phyloP scores from a whole-genome alignment of 805 yeast genomes.

The Clavispora fructus region DNA sequence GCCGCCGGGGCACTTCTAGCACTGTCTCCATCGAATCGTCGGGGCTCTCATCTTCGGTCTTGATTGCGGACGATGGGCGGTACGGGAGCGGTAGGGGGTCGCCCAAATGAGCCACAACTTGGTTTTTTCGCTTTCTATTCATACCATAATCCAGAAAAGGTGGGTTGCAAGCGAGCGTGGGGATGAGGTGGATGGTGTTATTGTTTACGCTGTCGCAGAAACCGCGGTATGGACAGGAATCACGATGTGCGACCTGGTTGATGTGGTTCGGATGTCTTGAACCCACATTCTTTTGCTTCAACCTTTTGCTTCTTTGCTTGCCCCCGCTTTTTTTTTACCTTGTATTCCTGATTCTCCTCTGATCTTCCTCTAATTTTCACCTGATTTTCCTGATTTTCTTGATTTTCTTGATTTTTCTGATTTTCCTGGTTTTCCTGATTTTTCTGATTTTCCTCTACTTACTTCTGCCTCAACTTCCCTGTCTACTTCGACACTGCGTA shows the following conservation, averaged over 20 bases:
- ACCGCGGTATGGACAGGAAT: neutral
- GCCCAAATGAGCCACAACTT: constrained; percentile 21
- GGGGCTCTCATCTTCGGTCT: constrained; percentile 6
- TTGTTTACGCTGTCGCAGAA: neutral
- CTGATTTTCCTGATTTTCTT: too few species aligned
- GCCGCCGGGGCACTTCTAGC: neutral
- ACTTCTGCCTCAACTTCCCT: too few species aligned
- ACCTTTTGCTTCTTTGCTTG: too few species aligned
- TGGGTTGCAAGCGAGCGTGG: neutral
- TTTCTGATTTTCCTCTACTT: too few species aligned
- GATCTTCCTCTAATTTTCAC: too few species aligned
- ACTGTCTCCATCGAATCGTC: neutral
- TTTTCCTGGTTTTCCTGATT: too few species aligned
- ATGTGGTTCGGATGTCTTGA: too few species aligned
- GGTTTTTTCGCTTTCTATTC: constrained; percentile 13
- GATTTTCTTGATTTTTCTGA: too few species aligned
- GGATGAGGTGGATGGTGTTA: neutral
- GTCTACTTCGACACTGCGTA: too few species aligned
- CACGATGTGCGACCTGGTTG: neutral
- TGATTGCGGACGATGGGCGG: constrained; percentile 10
- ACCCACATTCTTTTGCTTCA: too few species aligned
- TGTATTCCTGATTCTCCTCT: too few species aligned
- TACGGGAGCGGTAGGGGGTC: constrained; percentile 36
- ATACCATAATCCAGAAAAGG: constrained; percentile 9
- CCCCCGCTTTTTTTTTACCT: too few species aligned